These are phyloP conservation scores for Funneliformis geosporum DNA, from an alignment of 192 early-diverging fungal genomes.

Conservation along the genomic window DNA sequence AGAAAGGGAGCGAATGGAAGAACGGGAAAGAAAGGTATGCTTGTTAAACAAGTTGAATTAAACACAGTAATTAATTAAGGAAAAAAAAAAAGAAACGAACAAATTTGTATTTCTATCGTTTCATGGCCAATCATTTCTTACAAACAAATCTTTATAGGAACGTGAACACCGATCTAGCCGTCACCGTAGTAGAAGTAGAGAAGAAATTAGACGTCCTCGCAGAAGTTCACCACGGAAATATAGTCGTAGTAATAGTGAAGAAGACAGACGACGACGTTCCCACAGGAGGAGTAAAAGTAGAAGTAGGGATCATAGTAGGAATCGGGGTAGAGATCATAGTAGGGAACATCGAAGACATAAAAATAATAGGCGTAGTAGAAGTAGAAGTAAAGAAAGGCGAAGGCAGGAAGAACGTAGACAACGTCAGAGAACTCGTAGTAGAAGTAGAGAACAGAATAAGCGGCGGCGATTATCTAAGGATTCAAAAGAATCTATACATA, in stretches of 20 bases:
- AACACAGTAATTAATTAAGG: conserved; percentile 12
- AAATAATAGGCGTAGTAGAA: too few species aligned
- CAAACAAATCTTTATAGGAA: conserved; percentile 9
- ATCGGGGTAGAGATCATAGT: not conserved
- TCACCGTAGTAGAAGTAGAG: conserved; percentile 34
- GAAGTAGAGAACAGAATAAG: not conserved
- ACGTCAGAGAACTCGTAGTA: conserved; percentile 20
- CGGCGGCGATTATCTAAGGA: conserved; percentile 16
- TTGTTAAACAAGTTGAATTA: not conserved
- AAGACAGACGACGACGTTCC: conserved; percentile 35
- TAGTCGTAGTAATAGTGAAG: conserved; percentile 33
- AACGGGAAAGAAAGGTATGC: conserved; percentile 26
- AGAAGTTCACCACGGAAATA: conserved; percentile 35
- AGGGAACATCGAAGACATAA: not conserved
- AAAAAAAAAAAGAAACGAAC: not conserved
- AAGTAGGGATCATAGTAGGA: conserved; percentile 18
- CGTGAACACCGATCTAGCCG: not conserved
- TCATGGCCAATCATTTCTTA: conserved; percentile 22
- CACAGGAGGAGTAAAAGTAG: conserved; percentile 22
- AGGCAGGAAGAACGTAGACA: conserved; percentile 17
- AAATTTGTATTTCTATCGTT: conserved; percentile 19
- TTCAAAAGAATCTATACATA: not conserved
- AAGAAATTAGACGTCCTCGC: conserved; percentile 33
- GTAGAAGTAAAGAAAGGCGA: conserved; percentile 20
- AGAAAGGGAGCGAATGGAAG: conserved; percentile 37